These are phyloP conservation scores for Passalora sequoiae DNA, from an alignment of 2,329 filamentous ascomycete species.

Conservation along the genomic window DNA sequence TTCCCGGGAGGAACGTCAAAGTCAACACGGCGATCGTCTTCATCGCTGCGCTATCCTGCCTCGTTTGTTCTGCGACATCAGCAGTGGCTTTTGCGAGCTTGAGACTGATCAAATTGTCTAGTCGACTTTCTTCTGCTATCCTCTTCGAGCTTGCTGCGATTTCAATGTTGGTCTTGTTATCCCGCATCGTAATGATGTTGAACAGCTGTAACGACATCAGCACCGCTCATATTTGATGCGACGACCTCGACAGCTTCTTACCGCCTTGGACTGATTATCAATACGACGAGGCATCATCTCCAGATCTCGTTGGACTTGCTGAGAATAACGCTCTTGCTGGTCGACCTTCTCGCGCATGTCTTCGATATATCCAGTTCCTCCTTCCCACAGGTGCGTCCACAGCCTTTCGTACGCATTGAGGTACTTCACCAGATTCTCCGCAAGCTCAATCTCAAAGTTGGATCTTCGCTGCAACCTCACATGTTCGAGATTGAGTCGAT, in stretches of 20 bases:
- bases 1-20: constrained; percentile 41
- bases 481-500: constrained; percentile 33
- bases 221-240: not conserved
- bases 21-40: constrained; percentile 44
- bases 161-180: constrained; percentile 33
- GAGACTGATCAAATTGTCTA: constrained; percentile 33
- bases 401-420: constrained; percentile 30
- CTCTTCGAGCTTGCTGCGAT: constrained; percentile 32
- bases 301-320: constrained; percentile 31
- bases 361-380: constrained; percentile 32
- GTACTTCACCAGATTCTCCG: constrained; percentile 30
- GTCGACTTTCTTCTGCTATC: constrained; percentile 32
- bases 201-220: constrained; percentile 26
- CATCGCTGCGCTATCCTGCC: constrained; percentile 38
- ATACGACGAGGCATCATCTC: constrained; percentile 33
- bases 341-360: constrained; percentile 34
- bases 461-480: constrained; percentile 30
- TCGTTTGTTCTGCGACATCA: constrained; percentile 33
- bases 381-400: constrained; percentile 30
- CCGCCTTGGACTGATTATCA: constrained; percentile 34
- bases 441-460: constrained; percentile 33
- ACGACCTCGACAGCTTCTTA: constrained; percentile 15
- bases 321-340: constrained; percentile 32
- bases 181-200: constrained; percentile 31
- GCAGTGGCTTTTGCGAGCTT: constrained; percentile 34